Evolutionary conservation across 192 early-diverging fungal genomes (phyloP).

Genomic region (Coemansia sp.): DNA sequence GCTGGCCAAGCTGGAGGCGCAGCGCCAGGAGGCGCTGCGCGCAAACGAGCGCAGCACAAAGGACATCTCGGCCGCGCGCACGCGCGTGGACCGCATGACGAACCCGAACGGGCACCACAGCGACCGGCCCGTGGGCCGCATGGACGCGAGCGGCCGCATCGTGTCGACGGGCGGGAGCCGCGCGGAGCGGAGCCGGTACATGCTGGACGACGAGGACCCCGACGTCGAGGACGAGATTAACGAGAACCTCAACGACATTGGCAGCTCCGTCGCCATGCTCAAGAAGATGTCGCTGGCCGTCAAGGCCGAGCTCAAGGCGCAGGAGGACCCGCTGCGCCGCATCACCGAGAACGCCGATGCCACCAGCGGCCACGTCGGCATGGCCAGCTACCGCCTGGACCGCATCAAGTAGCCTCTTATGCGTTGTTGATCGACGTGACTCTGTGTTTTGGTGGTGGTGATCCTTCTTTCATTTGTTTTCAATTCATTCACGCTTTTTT

Average conservation of each 20-base stretch:
- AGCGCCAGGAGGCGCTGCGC: constrained; percentile 19
- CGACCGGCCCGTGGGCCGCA: constrained; percentile 23
- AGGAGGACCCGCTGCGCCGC: constrained; percentile 57
- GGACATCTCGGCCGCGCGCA: constrained; percentile 58
- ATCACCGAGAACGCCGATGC: constrained; percentile 55
- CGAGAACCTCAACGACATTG: constrained; percentile 61
- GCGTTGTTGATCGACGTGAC: background rate
- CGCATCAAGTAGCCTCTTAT: constrained; percentile 24
- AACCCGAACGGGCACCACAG: constrained; percentile 10
- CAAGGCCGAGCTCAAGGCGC: constrained; percentile 59
- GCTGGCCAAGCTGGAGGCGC: constrained; percentile 52
- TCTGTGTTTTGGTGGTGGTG: background rate
- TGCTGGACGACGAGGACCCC: constrained; percentile 72
- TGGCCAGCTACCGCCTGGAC: constrained; percentile 42
- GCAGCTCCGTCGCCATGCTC: constrained; percentile 51
- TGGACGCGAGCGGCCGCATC: constrained; percentile 52
- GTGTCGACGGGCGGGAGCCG: constrained; percentile 19
- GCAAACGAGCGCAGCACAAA: constrained; percentile 53
- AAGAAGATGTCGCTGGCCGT: constrained; percentile 63
- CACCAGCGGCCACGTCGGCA: constrained; percentile 40
- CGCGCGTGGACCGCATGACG: constrained; percentile 56
- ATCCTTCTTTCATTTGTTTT: background rate
- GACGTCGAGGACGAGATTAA: constrained; percentile 67
- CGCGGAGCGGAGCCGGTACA: constrained; percentile 60
- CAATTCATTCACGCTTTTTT: background rate